These are phyloP conservation scores for Saprolegnia parasitica DNA, from an alignment of 352 stramenopile species.

Conservation along the genomic window DNA sequence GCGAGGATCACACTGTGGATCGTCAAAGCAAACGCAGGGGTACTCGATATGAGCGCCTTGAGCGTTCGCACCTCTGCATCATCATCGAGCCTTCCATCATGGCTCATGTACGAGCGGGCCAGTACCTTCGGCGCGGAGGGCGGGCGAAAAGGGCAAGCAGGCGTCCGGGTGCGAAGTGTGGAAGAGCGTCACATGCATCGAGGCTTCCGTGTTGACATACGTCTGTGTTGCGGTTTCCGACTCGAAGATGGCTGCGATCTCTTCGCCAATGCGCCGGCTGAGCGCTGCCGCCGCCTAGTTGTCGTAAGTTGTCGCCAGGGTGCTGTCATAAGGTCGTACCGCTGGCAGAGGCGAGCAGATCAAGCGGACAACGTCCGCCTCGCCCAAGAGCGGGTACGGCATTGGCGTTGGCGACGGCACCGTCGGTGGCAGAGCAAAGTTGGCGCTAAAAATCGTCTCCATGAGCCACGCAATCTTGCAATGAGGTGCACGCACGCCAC, in stretches of 20 bases:
- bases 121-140: slow-evolving; percentile 6
- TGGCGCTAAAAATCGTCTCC: background rate
- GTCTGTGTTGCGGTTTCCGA: background rate
- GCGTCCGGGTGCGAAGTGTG: slow-evolving; percentile 70
- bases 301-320: background rate
- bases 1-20: slow-evolving; percentile 51
- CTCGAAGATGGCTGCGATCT: background rate
- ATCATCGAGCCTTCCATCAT: slow-evolving; percentile 35
- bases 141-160: slow-evolving; percentile 33
- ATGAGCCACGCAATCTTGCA: background rate
- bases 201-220: slow-evolving; percentile 58
- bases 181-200: slow-evolving; percentile 78
- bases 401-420: slow-evolving; percentile 1
- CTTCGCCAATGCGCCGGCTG: background rate
- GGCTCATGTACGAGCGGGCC: slow-evolving; percentile 23
- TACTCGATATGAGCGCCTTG: slow-evolving; percentile 35
- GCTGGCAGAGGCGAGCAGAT: background rate
- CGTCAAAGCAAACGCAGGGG: slow-evolving; percentile 45
- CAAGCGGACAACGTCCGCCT: slow-evolving; percentile 1
- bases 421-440: background rate
- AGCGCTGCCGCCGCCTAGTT: background rate
- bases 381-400: background rate
- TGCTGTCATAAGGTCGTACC: background rate
- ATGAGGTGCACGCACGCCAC: background rate
- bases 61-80: slow-evolving; percentile 45